Evolutionary conservation across 805 yeast genomes (phyloP), one percentile per base, ranked within the genome.

Genomic region (Candida gorgasii): DNA sequence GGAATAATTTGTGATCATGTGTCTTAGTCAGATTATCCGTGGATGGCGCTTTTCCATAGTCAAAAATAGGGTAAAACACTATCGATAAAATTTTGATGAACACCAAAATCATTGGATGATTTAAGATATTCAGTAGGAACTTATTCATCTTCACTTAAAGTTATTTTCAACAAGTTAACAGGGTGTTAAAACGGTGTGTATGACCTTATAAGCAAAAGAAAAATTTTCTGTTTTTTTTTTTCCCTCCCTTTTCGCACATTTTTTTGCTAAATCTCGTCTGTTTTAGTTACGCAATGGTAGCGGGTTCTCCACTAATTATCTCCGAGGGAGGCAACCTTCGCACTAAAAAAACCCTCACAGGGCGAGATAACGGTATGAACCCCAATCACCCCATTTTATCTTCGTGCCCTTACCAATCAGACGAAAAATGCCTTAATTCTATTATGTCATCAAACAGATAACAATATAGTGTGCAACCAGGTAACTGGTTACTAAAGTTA

Each of bases 31-130:
- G 6, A 17, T 14, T 23, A 33, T 23, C 23, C n/a, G 17, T 24
- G 33, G 22, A 22, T 22, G 17, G 15, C 19, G 15, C 13, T 22
- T 19, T 4, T 12, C 18, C 13, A 12, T 22, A 4, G 9, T 27
- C 30, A 22, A 29, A 27, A 36, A 35, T 35, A 8, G 41, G 37
- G 14, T 36, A 19, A 33, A 38, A 24, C 29, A 23, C 20, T 7
- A 23, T 31, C 4, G 42, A 39, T 31, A 47, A 39, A 13, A 47
- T 44, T 11, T 39, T 38, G 8, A 47, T 28, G 22, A 47, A 44
- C 3, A 42, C 16, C 24, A 29, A 20, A 5, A 47, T 34, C 40
- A 44, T 36, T 5, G 50, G 47, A 35, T 47, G 47, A 11, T 34
- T 22, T 12, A 44, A 3, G 2, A 44, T n/a, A n/a, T 20, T 28